Base-by-base conservation (phyloP, 768 basidiomycete species). In the Lactarius psammicola region DNA sequence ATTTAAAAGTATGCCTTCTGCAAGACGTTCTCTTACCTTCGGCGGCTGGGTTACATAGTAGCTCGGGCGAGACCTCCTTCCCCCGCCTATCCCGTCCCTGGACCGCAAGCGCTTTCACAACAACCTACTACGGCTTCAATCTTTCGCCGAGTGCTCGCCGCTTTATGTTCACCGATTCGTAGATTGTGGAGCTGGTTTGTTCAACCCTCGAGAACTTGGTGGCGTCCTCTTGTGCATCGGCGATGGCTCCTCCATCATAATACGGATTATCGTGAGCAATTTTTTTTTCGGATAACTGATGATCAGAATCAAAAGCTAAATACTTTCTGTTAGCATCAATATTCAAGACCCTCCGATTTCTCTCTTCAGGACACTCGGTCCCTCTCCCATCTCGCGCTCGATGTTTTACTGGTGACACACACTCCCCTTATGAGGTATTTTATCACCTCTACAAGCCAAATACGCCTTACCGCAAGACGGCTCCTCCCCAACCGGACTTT, bases 361-460 rank as follows among this genome's bases (percentile, higher is more conserved):
- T 95, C 30, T 84, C 89, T 11, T 78, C 86, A 3, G 88, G 92
- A 1, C 86, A 90, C 72, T 69, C 73, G 9, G 64, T 79, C 13
- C 82, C 86, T 49, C 76, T 87, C 26, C 74, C 79, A 53, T 71
- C 77, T 56, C 71, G 75, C 4, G 69, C 72, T 38, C 64, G 64
- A 34, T 60, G 70, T 57, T n/a, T 44, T 30, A 17, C 38, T 7
- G 34, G 66, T 51, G 63, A 49, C 55, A 58, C 69, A 34, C 58
- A 74, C 2, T 84, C 87, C 1, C 89, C 89, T 0, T 98, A 95
- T 74, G 79, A 84, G 59, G 82, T 93, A 4, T 98, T 97, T 77
- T 98, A 82, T 76, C 89, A 97, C 72, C 80, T 94, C 4, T 96
- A 95, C 79, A 97, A 96, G 72, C 96, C 96, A 2, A 87, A 86